Conservation (phyloP, 2,329 filamentous ascomycete genomes). For the Aaosphaeria pasadenensis region DNA sequence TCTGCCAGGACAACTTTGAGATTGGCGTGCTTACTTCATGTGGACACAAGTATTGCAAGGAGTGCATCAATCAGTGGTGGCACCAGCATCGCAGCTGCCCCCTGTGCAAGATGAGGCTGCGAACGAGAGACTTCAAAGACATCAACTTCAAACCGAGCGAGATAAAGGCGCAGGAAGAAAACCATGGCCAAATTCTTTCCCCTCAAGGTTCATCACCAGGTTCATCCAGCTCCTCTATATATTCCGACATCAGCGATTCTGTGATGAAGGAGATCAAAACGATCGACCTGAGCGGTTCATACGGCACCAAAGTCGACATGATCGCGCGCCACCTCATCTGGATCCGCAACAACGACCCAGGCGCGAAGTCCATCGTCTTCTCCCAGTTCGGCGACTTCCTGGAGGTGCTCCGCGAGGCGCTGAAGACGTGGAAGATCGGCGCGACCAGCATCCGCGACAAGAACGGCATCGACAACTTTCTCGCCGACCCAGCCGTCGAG, state of each 20-base stretch:
- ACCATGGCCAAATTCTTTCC: constrained; percentile 18
- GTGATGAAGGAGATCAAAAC: constrained; percentile 78
- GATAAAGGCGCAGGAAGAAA: constrained; percentile 64
- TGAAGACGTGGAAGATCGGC: constrained; percentile 69
- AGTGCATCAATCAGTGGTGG: constrained; percentile 81
- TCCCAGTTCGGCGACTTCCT: constrained; percentile 87
- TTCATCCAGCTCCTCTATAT: constrained; percentile 56
- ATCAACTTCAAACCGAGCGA: constrained; percentile 79
- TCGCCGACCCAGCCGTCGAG: constrained; percentile 68
- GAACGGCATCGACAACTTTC: constrained; percentile 73
- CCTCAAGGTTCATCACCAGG: constrained; percentile 23
- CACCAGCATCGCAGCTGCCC: constrained; percentile 73
- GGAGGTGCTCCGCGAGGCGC: constrained; percentile 66
- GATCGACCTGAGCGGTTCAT: constrained; percentile 71
- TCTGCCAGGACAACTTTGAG: constrained; percentile 76
- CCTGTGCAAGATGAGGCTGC: constrained; percentile 72
- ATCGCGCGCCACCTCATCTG: constrained; percentile 68
- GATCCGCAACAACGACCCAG: constrained; percentile 79
- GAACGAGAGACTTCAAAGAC: constrained; percentile 69
- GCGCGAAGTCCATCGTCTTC: constrained; percentile 90
- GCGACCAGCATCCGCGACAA: constrained; percentile 67
- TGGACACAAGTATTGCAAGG: constrained; percentile 83
- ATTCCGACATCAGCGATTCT: constrained; percentile 69
- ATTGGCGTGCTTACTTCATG: constrained; percentile 82
- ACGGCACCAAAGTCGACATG: constrained; percentile 86